Base-by-base conservation (phyloP, 305 asterid genomes). In the Fraxinus sp. region DNA sequence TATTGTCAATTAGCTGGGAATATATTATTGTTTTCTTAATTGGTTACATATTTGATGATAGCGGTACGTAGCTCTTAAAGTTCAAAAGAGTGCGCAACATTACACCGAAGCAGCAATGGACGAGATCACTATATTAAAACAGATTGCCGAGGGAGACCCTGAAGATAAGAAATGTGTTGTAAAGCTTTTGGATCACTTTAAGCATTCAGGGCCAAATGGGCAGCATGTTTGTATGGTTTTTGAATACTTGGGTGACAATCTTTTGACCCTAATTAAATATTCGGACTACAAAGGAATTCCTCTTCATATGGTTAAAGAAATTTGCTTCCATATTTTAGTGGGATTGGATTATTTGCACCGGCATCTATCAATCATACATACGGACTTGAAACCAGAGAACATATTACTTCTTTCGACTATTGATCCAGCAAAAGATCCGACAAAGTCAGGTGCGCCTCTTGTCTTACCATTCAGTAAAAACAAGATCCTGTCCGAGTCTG, bases 131-230 rank as follows among this genome's bases (percentile, higher is more conserved):
- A 94, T 93, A 82, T 76, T 93, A 77, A 94, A 93, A 85, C 91
- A 94, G 89, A 81, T 94, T 79, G 94, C 95, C 64, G 97, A 93
- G 87, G 94, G 93, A 57, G 97, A 93, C 78, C 94, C 94, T 22
- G 95, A 92, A 13, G 97, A 95, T 82, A 81, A 86, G 77, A 95
- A 90, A 86, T 91, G 90, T 88, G 96, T 90, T 16, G 98, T 94
- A 83, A 94, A 93, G 88, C 92, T 94, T 79, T 82, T 95, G 92
- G 98, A 95, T 87, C 93, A 95, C 85, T 95, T 95, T 82, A 95
- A 95, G 95, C 98, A 92, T 90, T 93, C 97, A n/a, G 98, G 98
- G 37, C 97, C 98, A 1, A 95, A 95, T 83, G 98, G 98, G 72
- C 98, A 95, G 89, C 98, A 95, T 18, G 92, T 95, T 36, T 95